A percentile compares a stretch with the other conserved stretches of the same genome.
These are phyloP conservation scores for Neonothopanus nambi DNA, from an alignment of 1,284 basidiomycete species.

Conservation along the genomic window DNA sequence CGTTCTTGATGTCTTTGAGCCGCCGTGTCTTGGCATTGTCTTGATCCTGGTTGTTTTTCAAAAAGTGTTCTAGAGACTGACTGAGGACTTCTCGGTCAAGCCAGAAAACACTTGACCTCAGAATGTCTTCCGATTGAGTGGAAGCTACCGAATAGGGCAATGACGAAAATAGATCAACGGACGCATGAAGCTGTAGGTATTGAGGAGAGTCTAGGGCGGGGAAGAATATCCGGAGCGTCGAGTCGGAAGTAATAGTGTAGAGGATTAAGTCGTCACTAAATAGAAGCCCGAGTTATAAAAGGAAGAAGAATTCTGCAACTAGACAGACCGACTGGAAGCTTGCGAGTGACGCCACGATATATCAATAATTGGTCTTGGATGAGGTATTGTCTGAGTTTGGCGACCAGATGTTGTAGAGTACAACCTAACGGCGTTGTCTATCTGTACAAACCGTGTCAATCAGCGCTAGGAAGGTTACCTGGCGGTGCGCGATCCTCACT, in stretches of 20 bases:
- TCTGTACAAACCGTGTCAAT: conserved; percentile 35
- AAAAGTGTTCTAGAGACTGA: conserved; percentile 43
- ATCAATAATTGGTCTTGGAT: conserved; percentile 65
- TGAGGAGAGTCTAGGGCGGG: conserved; percentile 87
- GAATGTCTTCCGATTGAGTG: conserved; percentile 29
- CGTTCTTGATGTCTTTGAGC: conserved; percentile 61
- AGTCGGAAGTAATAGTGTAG: conserved; percentile 76
- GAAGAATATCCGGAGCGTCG: conserved; percentile 79
- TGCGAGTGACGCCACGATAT: conserved; percentile 70
- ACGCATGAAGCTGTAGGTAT: conserved; percentile 81
- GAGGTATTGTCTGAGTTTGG: conserved; percentile 62
- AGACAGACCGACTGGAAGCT: conserved; percentile 62
- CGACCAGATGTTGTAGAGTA: conserved; percentile 74
- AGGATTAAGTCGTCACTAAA: conserved; percentile 73
- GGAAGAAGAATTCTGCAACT: conserved; percentile 11
- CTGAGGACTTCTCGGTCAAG: conserved; percentile 59
- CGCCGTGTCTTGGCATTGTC: conserved; percentile 48
- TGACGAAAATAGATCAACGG: conserved; percentile 65
- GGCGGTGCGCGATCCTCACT: conserved; percentile 36
- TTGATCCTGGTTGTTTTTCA: conserved; percentile 35
- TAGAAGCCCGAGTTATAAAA: conserved; percentile 7
- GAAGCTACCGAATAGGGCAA: conserved; percentile 42
- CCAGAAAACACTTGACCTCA: conserved; percentile 58
- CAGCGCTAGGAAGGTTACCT: conserved; percentile 1
- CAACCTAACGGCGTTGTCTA: conserved; percentile 57